Percentiles rank a stretch among this genome's conserved stretches.
These are phyloP conservation scores for Cryphonectria japonica DNA, from an alignment of 2,329 filamentous ascomycete species.

Conservation along the genomic window DNA sequence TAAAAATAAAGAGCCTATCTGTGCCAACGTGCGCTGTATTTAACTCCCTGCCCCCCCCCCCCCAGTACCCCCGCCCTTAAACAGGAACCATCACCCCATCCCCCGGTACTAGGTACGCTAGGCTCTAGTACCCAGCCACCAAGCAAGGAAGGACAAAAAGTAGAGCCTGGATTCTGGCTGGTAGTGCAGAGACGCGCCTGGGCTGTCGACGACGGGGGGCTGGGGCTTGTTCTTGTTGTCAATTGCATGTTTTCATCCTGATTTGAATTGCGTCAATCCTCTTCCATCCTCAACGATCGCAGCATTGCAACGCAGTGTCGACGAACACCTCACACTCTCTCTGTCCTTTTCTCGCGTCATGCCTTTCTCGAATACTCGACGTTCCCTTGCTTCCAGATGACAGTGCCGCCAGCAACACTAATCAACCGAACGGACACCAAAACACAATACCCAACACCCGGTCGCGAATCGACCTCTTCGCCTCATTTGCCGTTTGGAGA, in stretches of 20 bases:
- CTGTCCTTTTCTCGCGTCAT: background rate
- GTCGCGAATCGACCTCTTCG: background rate
- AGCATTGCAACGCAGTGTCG: background rate
- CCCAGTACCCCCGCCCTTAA: background rate
- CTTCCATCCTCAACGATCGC: background rate
- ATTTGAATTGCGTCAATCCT: background rate
- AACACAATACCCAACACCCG: background rate
- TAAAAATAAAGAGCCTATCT: slow-evolving; percentile 1
- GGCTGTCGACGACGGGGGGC: background rate
- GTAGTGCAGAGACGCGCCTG: background rate
- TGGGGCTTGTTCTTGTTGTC: background rate
- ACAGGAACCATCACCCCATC: background rate
- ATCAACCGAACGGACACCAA: background rate
- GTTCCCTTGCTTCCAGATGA: background rate
- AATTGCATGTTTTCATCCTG: background rate
- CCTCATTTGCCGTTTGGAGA: background rate
- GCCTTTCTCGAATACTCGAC: background rate
- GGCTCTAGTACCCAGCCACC: slow-evolving; percentile 2
- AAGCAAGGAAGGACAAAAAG: background rate
- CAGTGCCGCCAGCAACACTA: background rate
- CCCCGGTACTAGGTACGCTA: background rate
- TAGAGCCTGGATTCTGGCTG: background rate
- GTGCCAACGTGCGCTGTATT: background rate
- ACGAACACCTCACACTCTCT: background rate
- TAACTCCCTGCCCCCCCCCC: background rate